These are phyloP conservation scores for Salix suchowensis DNA, from an alignment of 345 rosid genomes.

Conservation along the genomic window DNA sequence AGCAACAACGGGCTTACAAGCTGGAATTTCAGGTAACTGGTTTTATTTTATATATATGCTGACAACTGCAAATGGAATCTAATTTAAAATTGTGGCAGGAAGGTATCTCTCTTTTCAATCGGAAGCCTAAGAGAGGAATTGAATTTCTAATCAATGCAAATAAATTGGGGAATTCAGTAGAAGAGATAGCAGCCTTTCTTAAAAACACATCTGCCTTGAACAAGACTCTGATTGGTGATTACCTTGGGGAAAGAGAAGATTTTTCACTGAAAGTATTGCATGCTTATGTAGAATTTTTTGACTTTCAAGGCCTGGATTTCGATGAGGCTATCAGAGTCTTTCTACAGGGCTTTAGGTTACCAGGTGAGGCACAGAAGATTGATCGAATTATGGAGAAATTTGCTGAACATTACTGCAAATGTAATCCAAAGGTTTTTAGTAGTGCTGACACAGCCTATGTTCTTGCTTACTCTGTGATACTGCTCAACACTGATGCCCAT, in stretches of 20 bases:
- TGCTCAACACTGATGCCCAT: constrained; percentile 99
- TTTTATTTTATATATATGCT: constrained; percentile 6
- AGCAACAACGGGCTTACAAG: constrained; percentile 99
- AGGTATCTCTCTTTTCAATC: constrained; percentile 97
- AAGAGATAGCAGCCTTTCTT: constrained; percentile 90
- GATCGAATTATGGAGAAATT: constrained; percentile 99
- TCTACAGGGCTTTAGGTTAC: constrained; percentile 88
- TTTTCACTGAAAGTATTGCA: constrained; percentile 94
- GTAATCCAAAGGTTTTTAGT: constrained; percentile 85
- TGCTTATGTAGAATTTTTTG: constrained; percentile 93
- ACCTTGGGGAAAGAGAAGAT: constrained; percentile 98
- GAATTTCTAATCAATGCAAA: constrained; percentile 91
- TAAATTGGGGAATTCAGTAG: constrained; percentile 88
- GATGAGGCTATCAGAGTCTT: constrained; percentile 92
- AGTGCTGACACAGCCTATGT: constrained; percentile 99
- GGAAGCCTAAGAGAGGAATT: constrained; percentile 95
- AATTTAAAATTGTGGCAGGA: constrained; percentile 75
- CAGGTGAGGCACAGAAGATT: constrained; percentile 99
- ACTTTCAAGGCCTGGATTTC: constrained; percentile 82
- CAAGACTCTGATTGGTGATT: constrained; percentile 91
- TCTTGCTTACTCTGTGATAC: constrained; percentile 93
- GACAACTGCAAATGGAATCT: constrained; percentile 24
- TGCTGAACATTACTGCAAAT: constrained; percentile 93
- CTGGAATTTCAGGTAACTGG: constrained; percentile 89
- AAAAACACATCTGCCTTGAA: constrained; percentile 83